phyloP scores from a whole-genome alignment of 805 yeast species.

The Pichia deserticola region DNA sequence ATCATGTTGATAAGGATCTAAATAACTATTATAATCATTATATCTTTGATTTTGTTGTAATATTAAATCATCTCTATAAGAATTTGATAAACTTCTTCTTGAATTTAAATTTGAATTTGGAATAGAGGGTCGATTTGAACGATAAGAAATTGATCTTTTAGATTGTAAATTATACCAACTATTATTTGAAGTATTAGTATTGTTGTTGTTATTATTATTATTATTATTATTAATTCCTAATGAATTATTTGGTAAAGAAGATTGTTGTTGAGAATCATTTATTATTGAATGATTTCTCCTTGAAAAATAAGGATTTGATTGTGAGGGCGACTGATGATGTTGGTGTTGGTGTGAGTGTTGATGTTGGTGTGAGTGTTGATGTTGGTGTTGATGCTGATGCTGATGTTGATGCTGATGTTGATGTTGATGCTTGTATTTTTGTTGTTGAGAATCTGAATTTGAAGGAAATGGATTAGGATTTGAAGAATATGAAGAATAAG shows the following conservation, averaged over 20 bases:
- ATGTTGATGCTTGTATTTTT: slow-evolving; percentile 1
- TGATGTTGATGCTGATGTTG: not conserved
- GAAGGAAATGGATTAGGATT: slow-evolving; percentile 26
- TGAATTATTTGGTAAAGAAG: no score
- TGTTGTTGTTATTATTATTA: not conserved
- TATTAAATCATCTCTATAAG: slow-evolving; percentile 4
- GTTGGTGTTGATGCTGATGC: slow-evolving; percentile 1
- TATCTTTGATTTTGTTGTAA: not conserved
- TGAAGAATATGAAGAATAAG: slow-evolving; percentile 10
- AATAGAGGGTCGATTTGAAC: slow-evolving; percentile 6
- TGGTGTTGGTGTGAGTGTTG: not conserved
- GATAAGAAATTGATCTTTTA: not conserved
- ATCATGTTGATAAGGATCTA: not conserved
- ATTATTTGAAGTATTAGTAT: not conserved
- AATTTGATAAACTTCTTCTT: not conserved
- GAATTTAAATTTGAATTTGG: not conserved
- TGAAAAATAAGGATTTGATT: slow-evolving; percentile 7
- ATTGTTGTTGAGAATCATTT: no score
- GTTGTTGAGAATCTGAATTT: slow-evolving; percentile 14
- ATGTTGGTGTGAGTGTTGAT: not conserved
- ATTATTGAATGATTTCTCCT: slow-evolving; percentile 3
- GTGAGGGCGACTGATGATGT: not conserved
- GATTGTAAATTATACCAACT: not conserved
- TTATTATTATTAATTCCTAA: no score
- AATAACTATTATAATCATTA: slow-evolving; percentile 1